A percentile compares a stretch with the other conserved stretches of the same genome.
Conservation (phyloP, 805 yeast species). For the Nakazawaea siamensis region DNA sequence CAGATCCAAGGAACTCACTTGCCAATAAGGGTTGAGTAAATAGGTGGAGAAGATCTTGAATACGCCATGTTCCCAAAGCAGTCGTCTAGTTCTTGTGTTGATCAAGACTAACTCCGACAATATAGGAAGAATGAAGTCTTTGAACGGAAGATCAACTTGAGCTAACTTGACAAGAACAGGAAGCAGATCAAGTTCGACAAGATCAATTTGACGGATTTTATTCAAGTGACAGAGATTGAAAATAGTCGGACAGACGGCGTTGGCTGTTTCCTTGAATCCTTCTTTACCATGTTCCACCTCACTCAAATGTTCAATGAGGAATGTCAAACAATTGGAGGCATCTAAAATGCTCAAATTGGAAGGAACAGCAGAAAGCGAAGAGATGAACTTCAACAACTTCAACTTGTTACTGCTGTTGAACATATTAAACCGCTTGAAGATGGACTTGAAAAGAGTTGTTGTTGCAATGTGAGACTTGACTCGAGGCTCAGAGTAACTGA, state of each 20-base stretch:
- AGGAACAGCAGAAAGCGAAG: constrained; percentile 12
- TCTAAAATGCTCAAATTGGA: constrained; percentile 8
- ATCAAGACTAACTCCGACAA: constrained; percentile 36
- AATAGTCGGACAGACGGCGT: constrained; percentile 31
- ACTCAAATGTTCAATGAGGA: constrained; percentile 19
- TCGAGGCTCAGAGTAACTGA: constrained; percentile 32
- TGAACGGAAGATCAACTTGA: constrained; percentile 31
- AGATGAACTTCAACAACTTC: constrained; percentile 26
- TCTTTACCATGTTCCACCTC: constrained; percentile 1
- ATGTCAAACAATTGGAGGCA: constrained; percentile 26
- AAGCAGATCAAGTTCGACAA: constrained; percentile 30
- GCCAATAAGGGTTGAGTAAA: constrained; percentile 38
- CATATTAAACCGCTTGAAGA: constrained; percentile 26
- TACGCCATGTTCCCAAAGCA: constrained; percentile 23
- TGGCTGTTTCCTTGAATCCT: constrained; percentile 29
- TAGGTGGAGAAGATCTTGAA: constrained; percentile 23
- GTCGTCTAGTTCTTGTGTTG: constrained; percentile 22
- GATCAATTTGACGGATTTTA: constrained; percentile 28
- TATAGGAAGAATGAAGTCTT: constrained; percentile 36
- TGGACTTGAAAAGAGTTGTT: constrained; percentile 24
- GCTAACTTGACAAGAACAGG: constrained; percentile 28
- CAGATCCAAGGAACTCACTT: constrained; percentile 36
- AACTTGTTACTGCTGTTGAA: constrained; percentile 21
- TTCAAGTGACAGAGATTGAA: constrained; percentile 38
- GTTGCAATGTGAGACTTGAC: constrained; percentile 20